These are phyloP conservation scores for Alternaria rosae DNA, from an alignment of 2,329 filamentous ascomycete species.

Conservation along the genomic window DNA sequence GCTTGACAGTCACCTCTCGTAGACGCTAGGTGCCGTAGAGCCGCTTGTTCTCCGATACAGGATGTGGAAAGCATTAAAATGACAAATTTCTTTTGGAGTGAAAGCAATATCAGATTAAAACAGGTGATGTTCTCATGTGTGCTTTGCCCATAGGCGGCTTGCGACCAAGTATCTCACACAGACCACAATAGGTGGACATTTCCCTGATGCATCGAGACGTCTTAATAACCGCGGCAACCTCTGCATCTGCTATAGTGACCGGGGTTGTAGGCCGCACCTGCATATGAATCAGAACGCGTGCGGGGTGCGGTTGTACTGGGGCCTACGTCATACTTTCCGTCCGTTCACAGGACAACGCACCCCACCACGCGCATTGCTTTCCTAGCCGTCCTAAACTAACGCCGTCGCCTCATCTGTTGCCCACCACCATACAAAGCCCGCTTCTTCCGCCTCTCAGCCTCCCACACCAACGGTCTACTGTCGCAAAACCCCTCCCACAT, in stretches of 20 bases:
- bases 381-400: slow-evolving; percentile 10
- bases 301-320: slow-evolving; percentile 12
- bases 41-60: neutral
- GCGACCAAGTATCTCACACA: neutral
- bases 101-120: neutral
- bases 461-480: slow-evolving; percentile 7
- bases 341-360: slow-evolving; percentile 16
- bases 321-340: slow-evolving; percentile 10
- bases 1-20: neutral
- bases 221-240: slow-evolving; percentile 8
- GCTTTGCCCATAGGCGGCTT: neutral
- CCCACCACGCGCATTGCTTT: slow-evolving; percentile 10
- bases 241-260: neutral
- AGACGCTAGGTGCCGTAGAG: neutral
- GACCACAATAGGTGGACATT: neutral
- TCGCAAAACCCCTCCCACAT: slow-evolving; percentile 15
- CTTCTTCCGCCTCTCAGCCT: neutral
- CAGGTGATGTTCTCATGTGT: neutral
- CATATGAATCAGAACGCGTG: slow-evolving; percentile 5
- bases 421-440: neutral
- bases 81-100: neutral
- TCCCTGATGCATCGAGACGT: neutral
- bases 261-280: slow-evolving; percentile 4
- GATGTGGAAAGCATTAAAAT: neutral
- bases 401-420: slow-evolving; percentile 3